Evolutionary conservation across 2,329 filamentous ascomycete species (phyloP), one percentile per base, ranked within the genome.

Genomic region (Fusarium armeniacum): DNA sequence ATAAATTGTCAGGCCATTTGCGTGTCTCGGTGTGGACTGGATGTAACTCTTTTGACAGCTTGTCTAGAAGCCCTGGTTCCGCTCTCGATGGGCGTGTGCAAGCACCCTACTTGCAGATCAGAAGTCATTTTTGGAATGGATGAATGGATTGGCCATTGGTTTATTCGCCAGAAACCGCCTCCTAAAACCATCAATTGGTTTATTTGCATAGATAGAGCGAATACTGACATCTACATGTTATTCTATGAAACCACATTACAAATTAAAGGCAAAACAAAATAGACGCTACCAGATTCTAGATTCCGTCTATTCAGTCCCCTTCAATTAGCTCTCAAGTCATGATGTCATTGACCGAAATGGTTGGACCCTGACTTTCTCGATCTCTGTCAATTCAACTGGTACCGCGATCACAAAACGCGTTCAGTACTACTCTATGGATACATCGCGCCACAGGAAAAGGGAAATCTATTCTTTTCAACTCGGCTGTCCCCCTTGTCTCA

Each of bases 61-160:
- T 28, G 51, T 64, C 60, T 64, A 57, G 61, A 62, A 55, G 35
- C 58, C 55, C 52, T 26, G 40, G 40, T 24, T 43, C 22, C 22
- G 47, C 35, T 24, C 35, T 24, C 67, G 69, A 73, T 75, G 64
- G 65, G 35, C 45, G 58, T 51, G 58, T 63, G 53, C 26, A 15
- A 58, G 57, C 56, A 65, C 68, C 63, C 58, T 69, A 44, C 58
- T 40, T 67, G 64, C 67, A 74, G 72, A 74, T 73, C 66, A 66
- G 47, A 33, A 22, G 44, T 53, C 22, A 22, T 45, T 15, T 30
- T 30, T 53, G 28, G 32, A 40, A 30, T 13, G 22, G 32, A 15
- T 45, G 43, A 24, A 35, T 18, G 15, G n/a, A 3, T 20, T 38
- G 3, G 15, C 32, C 15, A 15, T 33, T 33, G 32, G 28, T 30